Conservation (phyloP, 1,139 yeast genomes). For the Hyphopichia burtonii region DNA sequence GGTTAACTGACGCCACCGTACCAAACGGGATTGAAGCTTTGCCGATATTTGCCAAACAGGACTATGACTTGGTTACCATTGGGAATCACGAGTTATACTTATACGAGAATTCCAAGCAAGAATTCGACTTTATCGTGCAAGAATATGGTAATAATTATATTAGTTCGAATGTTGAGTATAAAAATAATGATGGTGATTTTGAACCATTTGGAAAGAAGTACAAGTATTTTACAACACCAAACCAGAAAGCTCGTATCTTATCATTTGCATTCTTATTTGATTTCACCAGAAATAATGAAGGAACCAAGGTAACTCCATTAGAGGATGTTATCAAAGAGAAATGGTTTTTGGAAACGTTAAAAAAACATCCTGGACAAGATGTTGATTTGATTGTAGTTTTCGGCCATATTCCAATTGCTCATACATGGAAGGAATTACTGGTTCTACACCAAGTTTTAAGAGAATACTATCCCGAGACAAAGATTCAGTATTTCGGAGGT, state of each 20-base stretch:
- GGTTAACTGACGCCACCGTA: conserved; percentile 71
- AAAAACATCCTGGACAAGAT: conserved; percentile 35
- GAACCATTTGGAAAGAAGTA: conserved; percentile 69
- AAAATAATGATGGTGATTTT: conserved; percentile 45
- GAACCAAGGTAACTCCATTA: conserved; percentile 67
- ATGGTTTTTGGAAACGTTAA: conserved; percentile 64
- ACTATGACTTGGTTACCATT: conserved; percentile 77
- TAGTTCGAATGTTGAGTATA: conserved; percentile 77
- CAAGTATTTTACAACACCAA: conserved; percentile 63
- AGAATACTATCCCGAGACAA: conserved; percentile 52
- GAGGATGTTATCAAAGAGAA: conserved; percentile 50
- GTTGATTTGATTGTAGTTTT: conserved; percentile 69
- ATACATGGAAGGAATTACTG: conserved; percentile 55
- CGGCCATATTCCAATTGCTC: conserved; percentile 80
- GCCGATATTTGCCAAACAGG: conserved; percentile 60
- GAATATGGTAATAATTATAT: conserved; percentile 68
- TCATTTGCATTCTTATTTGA: conserved; percentile 82
- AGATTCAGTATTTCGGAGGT: conserved; percentile 90
- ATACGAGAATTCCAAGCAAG: conserved; percentile 65
- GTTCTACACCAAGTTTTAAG: conserved; percentile 56
- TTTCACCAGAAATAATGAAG: conserved; percentile 59
- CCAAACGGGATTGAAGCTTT: conserved; percentile 70
- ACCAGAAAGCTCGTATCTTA: conserved; percentile 51
- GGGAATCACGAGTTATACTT: conserved; percentile 92
- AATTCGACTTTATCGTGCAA: conserved; percentile 57